phyloP scores from a whole-genome alignment of 768 basidiomycete genomes.

The Trametes elegans region DNA sequence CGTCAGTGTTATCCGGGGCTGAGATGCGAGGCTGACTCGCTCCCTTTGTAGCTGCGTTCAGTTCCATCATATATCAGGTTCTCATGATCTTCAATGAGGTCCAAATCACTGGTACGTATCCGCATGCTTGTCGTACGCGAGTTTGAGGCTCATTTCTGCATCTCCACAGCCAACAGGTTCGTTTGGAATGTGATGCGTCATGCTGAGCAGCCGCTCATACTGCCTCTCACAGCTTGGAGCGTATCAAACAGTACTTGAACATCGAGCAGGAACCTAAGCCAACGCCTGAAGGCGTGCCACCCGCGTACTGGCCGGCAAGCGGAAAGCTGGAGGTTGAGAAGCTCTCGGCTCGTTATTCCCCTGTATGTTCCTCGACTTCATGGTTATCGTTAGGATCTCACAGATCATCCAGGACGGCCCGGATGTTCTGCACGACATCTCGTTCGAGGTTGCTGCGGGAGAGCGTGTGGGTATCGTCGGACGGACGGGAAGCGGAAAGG shows the following conservation, averaged over 20 bases:
- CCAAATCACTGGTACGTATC: conserved; percentile 37
- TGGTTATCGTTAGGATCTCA: not conserved
- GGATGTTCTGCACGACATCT: conserved; percentile 53
- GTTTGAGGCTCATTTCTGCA: too few species aligned
- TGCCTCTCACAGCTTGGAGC: conserved; percentile 36
- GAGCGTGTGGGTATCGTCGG: conserved; percentile 50
- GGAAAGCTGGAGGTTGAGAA: conserved; percentile 50
- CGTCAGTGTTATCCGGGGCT: not conserved
- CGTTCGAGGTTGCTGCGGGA: conserved; percentile 51
- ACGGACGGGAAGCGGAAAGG: conserved; percentile 4
- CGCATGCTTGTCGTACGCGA: not conserved
- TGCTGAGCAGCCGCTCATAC: too few species aligned
- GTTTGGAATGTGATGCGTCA: not conserved
- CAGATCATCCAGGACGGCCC: conserved; percentile 38
- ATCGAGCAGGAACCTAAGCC: conserved; percentile 50
- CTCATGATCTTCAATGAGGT: conserved; percentile 40
- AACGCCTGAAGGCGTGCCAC: conserved; percentile 39
- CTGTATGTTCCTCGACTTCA: too few species aligned
- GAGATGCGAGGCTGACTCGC: conserved; percentile 34
- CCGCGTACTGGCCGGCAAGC: conserved; percentile 62
- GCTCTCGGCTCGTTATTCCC: conserved; percentile 47
- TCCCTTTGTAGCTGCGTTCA: conserved; percentile 50
- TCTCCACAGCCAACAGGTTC: not conserved
- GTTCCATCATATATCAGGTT: conserved; percentile 47
- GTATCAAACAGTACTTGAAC: conserved; percentile 52